Evolutionary conservation across 352 stramenopile species (phyloP), one percentile per base, ranked within the genome.

Genomic region (Globisporangium iwayamae): DNA sequence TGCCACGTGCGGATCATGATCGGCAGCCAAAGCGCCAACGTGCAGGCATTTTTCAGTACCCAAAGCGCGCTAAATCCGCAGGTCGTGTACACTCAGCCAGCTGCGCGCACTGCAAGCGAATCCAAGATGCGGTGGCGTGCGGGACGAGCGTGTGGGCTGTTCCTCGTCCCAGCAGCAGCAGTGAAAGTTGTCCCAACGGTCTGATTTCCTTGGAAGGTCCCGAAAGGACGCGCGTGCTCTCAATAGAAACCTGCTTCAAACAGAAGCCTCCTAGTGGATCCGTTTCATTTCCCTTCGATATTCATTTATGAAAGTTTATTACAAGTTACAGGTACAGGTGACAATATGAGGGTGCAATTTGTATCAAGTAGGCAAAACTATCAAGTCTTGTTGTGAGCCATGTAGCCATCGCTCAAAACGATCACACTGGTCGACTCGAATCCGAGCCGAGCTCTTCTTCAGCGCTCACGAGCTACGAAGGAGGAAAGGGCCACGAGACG

Each of bases 181-280:
- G 50, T 28, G 51, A 41, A 56, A 56, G 25, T 7, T 6, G 18
- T 30, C 11, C 3, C 51, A 56, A 56, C 51, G 25, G 51, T n/a
- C 48, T 55, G 22, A 10, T 52, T 20, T 5, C 8, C 16, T 50
- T 28, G 25, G 7, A 16, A 4, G 53, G 36, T 20, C 36, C 5
- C 41, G 38, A 60, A 60, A 50, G 20, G 55, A 39, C 55, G 55
- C 55, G 22, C 9, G 38, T 10, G 14, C 55, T 30, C 38, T 20
- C 4, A 60, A 60, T 60, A 51, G 36, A 60, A 11, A 16, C 51
- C 3, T 16, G 3, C 1, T 13, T 2, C 50, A 13, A 56, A 56
- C 38, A 25, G 39, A 16, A 38, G 32, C 25, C 50, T 28, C n/a
- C 1, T 41, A 8, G 7, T 18, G 16, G 28, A 18, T 56, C 30